These are phyloP conservation scores for Dovyalis caffra DNA, from an alignment of 345 rosid genomes.

Conservation along the genomic window DNA sequence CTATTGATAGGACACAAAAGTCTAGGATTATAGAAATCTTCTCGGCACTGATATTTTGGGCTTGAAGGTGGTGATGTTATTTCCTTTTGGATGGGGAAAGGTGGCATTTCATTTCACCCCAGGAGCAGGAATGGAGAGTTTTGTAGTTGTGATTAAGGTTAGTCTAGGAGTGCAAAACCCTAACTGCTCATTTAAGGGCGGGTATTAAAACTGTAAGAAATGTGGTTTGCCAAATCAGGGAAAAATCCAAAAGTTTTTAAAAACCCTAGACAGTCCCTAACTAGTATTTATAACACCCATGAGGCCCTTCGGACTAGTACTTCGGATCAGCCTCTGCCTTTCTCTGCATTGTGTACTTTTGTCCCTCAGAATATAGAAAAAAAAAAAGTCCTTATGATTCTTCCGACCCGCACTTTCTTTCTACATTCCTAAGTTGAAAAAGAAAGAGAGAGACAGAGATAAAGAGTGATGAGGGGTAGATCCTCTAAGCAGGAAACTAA, in stretches of 20 bases:
- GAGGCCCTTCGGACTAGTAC: slow-evolving; percentile 38
- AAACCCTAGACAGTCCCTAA: slow-evolving; percentile 40
- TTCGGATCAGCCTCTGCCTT: slow-evolving; percentile 43
- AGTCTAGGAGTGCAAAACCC: slow-evolving; percentile 20
- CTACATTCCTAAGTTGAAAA: slow-evolving; percentile 14
- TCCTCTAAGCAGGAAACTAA: slow-evolving; percentile 37
- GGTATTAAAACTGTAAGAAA: slow-evolving; percentile 36
- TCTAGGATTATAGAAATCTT: not conserved
- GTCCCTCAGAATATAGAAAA: slow-evolving; percentile 34
- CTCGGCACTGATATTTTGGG: not conserved
- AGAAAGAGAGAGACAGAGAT: slow-evolving; percentile 2
- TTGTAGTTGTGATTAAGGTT: slow-evolving; percentile 16
- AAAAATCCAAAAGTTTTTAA: slow-evolving; percentile 53
- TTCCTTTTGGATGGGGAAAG: slow-evolving; percentile 7
- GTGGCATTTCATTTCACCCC: not conserved
- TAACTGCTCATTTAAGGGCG: slow-evolving; percentile 40
- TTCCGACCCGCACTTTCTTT: slow-evolving; percentile 25
- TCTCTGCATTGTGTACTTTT: slow-evolving; percentile 48
- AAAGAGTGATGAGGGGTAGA: slow-evolving; percentile 44
- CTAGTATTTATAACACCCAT: slow-evolving; percentile 59
- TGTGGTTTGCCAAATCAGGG: slow-evolving; percentile 45
- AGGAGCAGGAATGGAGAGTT: not conserved
- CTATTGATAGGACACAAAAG: not conserved
- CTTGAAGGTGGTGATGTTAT: not conserved
- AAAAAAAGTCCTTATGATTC: slow-evolving; percentile 31